A percentile compares a stretch with the other conserved stretches of the same genome.
phyloP scores from a whole-genome alignment of 176 grass and related monocot genomes.

The Chrysopogon serrulatus region DNA sequence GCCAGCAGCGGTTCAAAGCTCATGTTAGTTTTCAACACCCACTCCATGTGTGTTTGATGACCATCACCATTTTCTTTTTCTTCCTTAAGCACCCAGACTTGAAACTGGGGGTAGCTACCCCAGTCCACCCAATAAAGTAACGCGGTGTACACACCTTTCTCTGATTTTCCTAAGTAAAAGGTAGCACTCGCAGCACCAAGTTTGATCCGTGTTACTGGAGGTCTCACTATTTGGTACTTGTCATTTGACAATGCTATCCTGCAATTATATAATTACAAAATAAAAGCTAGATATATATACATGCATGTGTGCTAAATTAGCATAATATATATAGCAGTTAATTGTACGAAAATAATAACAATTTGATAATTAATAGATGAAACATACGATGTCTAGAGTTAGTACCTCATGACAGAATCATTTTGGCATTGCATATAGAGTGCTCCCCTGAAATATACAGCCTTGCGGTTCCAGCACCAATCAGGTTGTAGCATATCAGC shows the following conservation, averaged over 20 bases:
- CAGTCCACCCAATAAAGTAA: not conserved
- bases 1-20: not conserved
- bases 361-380: not conserved
- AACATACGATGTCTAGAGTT: too few relatives aligned
- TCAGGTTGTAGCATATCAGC: not conserved
- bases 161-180: not conserved
- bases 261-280: not conserved
- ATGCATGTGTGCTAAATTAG: too few relatives aligned
- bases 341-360: not conserved
- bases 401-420: not conserved
- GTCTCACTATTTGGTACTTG: not conserved
- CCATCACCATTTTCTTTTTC: too few relatives aligned
- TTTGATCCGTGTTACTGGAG: not conserved
- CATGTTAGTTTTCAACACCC: not conserved
- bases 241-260: not conserved
- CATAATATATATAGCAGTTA: too few relatives aligned
- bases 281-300: too few relatives aligned
- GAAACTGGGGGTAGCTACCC: not conserved
- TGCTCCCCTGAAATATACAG: not conserved
- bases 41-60: not conserved
- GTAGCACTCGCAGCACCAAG: too few relatives aligned
- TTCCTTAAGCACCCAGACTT: not conserved
- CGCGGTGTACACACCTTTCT: not conserved
- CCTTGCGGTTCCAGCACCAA: not conserved
- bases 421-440: not conserved